These are phyloP conservation scores for Rhizopogon roseolus DNA, from an alignment of 768 basidiomycete species.

Conservation along the genomic window DNA sequence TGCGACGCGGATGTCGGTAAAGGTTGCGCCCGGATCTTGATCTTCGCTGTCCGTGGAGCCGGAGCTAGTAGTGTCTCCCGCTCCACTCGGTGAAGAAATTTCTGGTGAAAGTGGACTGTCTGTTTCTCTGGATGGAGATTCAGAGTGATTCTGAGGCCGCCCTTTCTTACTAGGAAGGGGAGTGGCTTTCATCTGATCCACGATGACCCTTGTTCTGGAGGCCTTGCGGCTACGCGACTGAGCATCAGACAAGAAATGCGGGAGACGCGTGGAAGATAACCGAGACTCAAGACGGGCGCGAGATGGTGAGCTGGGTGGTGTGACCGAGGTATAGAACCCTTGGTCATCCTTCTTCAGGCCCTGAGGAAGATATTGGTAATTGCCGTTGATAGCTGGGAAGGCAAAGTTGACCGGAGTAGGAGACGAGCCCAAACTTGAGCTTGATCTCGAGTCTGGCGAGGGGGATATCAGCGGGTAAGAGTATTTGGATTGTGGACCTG, in stretches of 20 bases:
- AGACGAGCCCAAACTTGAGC: neutral
- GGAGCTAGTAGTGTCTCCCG: too few relatives aligned
- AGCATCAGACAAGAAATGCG: conserved; percentile 43
- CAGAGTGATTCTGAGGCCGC: conserved; percentile 12
- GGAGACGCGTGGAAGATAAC: conserved; percentile 34
- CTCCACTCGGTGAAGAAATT: neutral
- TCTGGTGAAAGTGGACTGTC: neutral
- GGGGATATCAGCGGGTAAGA: conserved; percentile 9
- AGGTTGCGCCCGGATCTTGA: neutral
- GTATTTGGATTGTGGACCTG: conserved; percentile 20
- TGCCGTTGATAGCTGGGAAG: conserved; percentile 43
- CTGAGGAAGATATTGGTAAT: conserved; percentile 22
- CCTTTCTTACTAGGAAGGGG: conserved; percentile 3
- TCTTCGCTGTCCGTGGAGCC: neutral
- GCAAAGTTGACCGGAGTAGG: conserved; percentile 29
- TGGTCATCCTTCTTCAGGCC: conserved; percentile 50
- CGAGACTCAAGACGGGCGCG: conserved; percentile 10
- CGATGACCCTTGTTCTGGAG: conserved; percentile 56
- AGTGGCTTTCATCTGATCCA: conserved; percentile 48
- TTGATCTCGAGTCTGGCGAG: conserved; percentile 8
- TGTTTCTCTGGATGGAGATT: neutral
- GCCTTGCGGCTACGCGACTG: conserved; percentile 29
- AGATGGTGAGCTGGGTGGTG: conserved; percentile 9
- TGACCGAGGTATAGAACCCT: conserved; percentile 43
- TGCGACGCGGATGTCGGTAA: neutral